Evolutionary conservation across 2,329 filamentous ascomycete species (phyloP).

Genomic region (Pyrenochaeta sp.): DNA sequence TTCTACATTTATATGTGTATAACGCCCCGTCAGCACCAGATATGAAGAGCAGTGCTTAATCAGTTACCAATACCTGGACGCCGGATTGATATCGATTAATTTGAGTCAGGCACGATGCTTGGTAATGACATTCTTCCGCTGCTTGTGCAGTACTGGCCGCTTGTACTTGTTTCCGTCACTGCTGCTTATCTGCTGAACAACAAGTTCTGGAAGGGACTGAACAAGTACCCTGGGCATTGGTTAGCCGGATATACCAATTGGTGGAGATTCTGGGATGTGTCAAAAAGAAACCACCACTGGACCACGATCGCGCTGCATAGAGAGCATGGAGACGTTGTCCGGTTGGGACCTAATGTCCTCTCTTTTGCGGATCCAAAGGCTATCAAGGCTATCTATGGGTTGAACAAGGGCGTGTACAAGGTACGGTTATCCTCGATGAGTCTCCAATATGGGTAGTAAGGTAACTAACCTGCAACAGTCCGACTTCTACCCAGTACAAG

Average conservation of each 20-base stretch:
- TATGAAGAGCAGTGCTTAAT: slow-evolving; percentile 9
- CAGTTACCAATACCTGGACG: slow-evolving; percentile 11
- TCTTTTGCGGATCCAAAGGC: slow-evolving; percentile 79
- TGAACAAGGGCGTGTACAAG: slow-evolving; percentile 84
- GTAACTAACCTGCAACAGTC: slow-evolving; percentile 61
- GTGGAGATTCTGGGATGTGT: slow-evolving; percentile 79
- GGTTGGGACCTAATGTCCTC: slow-evolving; percentile 76
- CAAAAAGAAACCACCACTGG: slow-evolving; percentile 68
- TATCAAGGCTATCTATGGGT: slow-evolving; percentile 78
- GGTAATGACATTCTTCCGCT: slow-evolving; percentile 46
- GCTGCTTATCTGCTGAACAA: slow-evolving; percentile 52
- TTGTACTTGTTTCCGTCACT: slow-evolving; percentile 43
- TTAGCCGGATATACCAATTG: slow-evolving; percentile 74
- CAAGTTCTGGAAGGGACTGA: slow-evolving; percentile 65
- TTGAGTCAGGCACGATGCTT: slow-evolving; percentile 39
- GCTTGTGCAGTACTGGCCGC: slow-evolving; percentile 53
- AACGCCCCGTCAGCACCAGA: slow-evolving; percentile 8
- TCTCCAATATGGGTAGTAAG: not conserved
- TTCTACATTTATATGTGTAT: slow-evolving; percentile 13
- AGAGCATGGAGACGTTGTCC: slow-evolving; percentile 76
- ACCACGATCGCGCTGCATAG: slow-evolving; percentile 74
- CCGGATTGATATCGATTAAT: slow-evolving; percentile 14
- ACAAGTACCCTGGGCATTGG: slow-evolving; percentile 76
- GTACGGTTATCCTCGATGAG: slow-evolving; percentile 51
- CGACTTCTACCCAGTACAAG: slow-evolving; percentile 82